Evolutionary conservation across 169 alveolate species (phyloP).

Genomic region (Amoebophrya sp.): DNA sequence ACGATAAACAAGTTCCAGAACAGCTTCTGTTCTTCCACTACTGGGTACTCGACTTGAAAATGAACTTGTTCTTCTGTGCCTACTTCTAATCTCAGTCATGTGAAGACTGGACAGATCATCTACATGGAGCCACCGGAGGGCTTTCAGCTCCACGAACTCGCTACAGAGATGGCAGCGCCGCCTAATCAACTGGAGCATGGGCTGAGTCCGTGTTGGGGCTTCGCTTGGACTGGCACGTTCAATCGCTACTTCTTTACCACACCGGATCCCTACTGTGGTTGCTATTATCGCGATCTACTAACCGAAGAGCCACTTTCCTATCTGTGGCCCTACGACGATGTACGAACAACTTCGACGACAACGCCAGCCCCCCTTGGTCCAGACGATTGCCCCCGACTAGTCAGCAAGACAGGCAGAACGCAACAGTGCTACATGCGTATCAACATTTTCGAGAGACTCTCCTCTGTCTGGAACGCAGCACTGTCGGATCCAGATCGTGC

Average conservation of each 20-base stretch:
- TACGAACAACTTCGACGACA: neutral
- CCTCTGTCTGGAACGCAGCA: neutral
- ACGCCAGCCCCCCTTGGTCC: neutral
- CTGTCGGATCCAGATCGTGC: neutral
- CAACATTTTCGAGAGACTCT: neutral
- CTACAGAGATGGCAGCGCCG: neutral
- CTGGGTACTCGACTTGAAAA: no score
- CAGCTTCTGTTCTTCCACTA: no score
- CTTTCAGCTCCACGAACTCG: neutral
- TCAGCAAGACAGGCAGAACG: neutral
- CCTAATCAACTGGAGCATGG: neutral
- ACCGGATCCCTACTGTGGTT: neutral
- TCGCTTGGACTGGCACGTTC: neutral
- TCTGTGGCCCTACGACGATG: neutral
- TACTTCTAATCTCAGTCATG: no score
- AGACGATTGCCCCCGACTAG: neutral
- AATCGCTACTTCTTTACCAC: neutral
- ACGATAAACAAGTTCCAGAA: no score
- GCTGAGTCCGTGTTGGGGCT: neutral
- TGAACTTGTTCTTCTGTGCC: no score
- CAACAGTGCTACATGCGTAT: neutral
- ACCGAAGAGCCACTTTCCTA: neutral
- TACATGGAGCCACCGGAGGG: slow-evolving; percentile 25
- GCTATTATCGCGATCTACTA: neutral
- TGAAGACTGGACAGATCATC: neutral